A percentile compares a stretch with the other conserved stretches of the same genome.
phyloP scores from a whole-genome alignment of 2,329 filamentous ascomycete genomes.

The Fusarium kyushuense region DNA sequence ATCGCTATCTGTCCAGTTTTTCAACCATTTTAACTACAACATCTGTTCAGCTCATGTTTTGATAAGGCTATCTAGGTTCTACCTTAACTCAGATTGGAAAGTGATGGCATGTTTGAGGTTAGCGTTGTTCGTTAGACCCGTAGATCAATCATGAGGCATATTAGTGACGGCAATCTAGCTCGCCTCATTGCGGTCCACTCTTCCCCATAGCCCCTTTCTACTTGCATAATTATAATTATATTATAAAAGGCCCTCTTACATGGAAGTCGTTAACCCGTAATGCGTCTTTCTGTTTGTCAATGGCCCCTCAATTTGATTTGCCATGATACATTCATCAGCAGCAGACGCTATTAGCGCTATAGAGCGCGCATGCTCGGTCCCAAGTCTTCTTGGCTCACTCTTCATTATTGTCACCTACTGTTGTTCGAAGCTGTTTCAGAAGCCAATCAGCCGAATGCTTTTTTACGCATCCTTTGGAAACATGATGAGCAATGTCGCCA shows the following conservation, averaged over 20 bases:
- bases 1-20: too few relatives aligned
- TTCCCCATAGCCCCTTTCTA: constrained; percentile 6
- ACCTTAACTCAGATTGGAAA: too few relatives aligned
- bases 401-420: constrained; percentile 13
- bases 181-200: not conserved
- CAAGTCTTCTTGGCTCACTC: constrained; percentile 13
- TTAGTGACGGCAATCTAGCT: not conserved
- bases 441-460: constrained; percentile 19
- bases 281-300: not conserved
- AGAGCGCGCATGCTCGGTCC: constrained; percentile 18
- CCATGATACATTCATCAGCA: constrained; percentile 1
- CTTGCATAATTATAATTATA: not conserved
- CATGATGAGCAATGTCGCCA: constrained; percentile 25
- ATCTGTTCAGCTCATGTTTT: not conserved
- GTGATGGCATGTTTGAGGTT: not conserved
- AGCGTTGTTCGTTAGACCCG: not conserved
- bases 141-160: not conserved
- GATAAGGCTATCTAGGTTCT: not conserved
- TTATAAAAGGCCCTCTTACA: not conserved
- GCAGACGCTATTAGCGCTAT: constrained; percentile 11
- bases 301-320: not conserved
- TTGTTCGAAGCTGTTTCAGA: constrained; percentile 17
- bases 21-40: too few relatives aligned
- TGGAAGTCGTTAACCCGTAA: not conserved
- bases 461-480: constrained; percentile 22